Evolutionary conservation across 805 yeast genomes (phyloP).

Genomic region (Kodamaea lidongshanica): DNA sequence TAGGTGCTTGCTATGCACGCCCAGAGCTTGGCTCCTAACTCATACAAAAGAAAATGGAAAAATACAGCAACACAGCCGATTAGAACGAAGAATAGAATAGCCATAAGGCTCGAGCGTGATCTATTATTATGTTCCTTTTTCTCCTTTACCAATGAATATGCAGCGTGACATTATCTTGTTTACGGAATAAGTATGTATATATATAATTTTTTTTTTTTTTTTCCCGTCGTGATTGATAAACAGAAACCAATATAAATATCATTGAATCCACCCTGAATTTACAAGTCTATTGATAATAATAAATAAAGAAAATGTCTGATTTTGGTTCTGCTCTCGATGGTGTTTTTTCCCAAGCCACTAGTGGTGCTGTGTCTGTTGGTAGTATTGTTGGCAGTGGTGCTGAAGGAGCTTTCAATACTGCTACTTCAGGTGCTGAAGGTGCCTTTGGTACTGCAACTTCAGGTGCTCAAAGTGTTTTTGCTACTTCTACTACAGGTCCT

Average conservation of each 20-base stretch:
- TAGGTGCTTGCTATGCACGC: no score
- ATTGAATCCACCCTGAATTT: not conserved
- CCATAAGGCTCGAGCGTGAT: no score
- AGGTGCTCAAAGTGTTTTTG: slow-evolving; percentile 11
- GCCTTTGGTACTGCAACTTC: slow-evolving; percentile 13
- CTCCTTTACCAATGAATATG: no score
- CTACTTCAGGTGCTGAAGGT: slow-evolving; percentile 11
- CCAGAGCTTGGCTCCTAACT: no score
- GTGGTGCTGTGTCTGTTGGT: slow-evolving; percentile 13
- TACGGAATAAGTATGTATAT: no score
- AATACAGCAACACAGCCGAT: no score
- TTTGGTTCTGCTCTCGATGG: slow-evolving; percentile 10
- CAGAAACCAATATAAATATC: slow-evolving; percentile 4
- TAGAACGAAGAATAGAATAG: no score
- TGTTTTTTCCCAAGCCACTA: slow-evolving; percentile 9
- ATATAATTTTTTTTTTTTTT: no score
- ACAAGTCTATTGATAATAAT: not conserved
- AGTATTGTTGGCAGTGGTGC: slow-evolving; percentile 12
- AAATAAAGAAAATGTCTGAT: slow-evolving; percentile 4
- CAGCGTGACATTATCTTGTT: no score
- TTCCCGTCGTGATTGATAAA: no score
- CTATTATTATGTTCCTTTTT: no score
- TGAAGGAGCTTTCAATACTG: slow-evolving; percentile 8
- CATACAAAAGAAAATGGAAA: no score
- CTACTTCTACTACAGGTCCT: slow-evolving; percentile 6